These are phyloP conservation scores for Raffaelea arxii DNA, from an alignment of 2,329 filamentous ascomycete species.

Conservation along the genomic window DNA sequence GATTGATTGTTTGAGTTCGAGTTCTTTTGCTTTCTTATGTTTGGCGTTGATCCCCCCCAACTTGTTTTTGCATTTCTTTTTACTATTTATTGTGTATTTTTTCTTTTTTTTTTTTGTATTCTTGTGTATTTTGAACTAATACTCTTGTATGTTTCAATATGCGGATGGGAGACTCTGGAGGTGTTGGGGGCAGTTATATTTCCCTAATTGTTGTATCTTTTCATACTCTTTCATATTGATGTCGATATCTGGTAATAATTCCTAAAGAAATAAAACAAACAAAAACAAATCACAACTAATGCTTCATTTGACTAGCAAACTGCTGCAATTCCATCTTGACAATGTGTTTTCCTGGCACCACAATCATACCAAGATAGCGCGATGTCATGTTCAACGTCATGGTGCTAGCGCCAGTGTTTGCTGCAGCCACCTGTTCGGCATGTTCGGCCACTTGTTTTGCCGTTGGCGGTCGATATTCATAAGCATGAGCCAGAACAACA, in stretches of 20 bases:
- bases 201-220: not conserved
- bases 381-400: constrained; percentile 66
- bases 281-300: not conserved
- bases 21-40: not conserved
- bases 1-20: not conserved
- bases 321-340: constrained; percentile 83
- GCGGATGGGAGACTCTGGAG: not conserved
- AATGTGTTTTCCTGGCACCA: constrained; percentile 80
- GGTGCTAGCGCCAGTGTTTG: constrained; percentile 23
- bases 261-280: not conserved
- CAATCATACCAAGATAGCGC: constrained; percentile 79
- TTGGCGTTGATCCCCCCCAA: not conserved
- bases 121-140: not conserved
- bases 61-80: not conserved
- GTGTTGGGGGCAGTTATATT: not conserved
- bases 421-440: constrained; percentile 22
- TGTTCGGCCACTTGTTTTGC: constrained; percentile 32
- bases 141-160: not conserved
- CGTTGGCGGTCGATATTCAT: constrained; percentile 79
- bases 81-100: not conserved
- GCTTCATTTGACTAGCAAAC: constrained; percentile 44
- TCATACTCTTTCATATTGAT: not conserved
- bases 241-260: not conserved
- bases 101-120: not conserved
- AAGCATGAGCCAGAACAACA: constrained; percentile 73